phyloP scores from a whole-genome alignment of 495 filamentous ascomycete genomes.

The Penicillium bialowiezense region DNA sequence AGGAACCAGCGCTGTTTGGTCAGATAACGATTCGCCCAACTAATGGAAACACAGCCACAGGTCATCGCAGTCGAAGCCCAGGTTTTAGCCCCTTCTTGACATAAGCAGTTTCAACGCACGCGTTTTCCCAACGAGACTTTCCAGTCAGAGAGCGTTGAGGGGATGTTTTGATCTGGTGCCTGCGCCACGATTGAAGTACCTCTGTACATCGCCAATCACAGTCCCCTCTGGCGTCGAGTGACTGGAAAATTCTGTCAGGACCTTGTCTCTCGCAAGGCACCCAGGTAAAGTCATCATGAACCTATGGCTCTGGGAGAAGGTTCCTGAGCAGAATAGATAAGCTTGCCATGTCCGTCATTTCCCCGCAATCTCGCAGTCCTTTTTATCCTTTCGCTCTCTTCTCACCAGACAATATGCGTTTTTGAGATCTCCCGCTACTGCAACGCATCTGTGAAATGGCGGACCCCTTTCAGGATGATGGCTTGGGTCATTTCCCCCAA shows the following conservation, averaged over 20 bases:
- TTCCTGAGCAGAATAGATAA: background rate
- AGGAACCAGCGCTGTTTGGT: background rate
- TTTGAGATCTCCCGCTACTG: background rate
- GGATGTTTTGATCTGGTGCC: background rate
- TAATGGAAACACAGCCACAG: conserved; percentile 4
- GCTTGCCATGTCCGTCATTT: background rate
- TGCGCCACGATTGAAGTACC: background rate
- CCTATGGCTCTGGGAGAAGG: background rate
- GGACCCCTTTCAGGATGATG: background rate
- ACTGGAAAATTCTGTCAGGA: background rate
- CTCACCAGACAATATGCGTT: background rate
- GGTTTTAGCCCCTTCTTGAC: background rate
- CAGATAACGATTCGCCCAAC: background rate
- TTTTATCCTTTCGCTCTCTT: background rate
- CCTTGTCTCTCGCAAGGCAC: background rate
- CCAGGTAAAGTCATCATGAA: background rate
- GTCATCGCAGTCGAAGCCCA: background rate
- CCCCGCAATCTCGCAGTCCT: background rate
- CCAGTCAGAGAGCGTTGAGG: background rate
- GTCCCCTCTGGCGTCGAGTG: background rate
- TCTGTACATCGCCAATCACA: background rate
- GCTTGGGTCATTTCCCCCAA: background rate
- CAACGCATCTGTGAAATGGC: background rate
- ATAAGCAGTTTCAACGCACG: background rate
- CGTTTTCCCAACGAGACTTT: no score